phyloP scores from a whole-genome alignment of 441 rosid genomes.

The California macrophylla region DNA sequence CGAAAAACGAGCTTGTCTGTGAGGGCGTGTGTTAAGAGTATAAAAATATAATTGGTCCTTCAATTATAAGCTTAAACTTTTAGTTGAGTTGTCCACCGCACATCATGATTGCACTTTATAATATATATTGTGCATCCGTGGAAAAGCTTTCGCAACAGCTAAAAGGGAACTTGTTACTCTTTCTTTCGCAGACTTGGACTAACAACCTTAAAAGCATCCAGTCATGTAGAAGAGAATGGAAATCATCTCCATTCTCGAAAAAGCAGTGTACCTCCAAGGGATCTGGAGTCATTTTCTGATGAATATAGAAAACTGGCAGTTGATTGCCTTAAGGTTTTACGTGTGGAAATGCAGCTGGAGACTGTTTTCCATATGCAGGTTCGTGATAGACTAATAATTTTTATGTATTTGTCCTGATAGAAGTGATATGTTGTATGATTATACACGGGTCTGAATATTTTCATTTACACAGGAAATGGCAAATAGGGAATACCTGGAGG shows the following conservation, averaged over 20 bases:
- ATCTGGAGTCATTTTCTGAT: constrained; percentile 61
- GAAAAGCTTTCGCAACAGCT: neutral
- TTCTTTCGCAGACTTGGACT: constrained; percentile 16
- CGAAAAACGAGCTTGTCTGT: too few species aligned
- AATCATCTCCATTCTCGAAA: constrained; percentile 33
- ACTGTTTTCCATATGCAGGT: constrained; percentile 96
- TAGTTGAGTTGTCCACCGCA: neutral
- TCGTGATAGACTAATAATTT: neutral
- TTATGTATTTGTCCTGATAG: neutral
- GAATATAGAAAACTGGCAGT: constrained; percentile 89
- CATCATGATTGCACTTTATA: neutral
- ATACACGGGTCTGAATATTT: constrained; percentile 14
- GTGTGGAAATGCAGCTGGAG: constrained; percentile 94
- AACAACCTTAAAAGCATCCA: constrained; percentile 41
- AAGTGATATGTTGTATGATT: constrained; percentile 15
- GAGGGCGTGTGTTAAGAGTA: too few species aligned
- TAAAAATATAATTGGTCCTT: neutral
- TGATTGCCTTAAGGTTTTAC: constrained; percentile 91
- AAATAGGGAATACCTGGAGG: constrained; percentile 77
- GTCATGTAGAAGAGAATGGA: constrained; percentile 43
- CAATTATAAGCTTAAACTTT: neutral
- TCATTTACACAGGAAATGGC: constrained; percentile 70
- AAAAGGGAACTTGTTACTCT: neutral
- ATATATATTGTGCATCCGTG: too few species aligned
- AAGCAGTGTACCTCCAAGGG: constrained; percentile 32